These are phyloP conservation scores for Agarophyton chilense DNA, from an alignment of 23 red algal species.

Conservation along the genomic window DNA sequence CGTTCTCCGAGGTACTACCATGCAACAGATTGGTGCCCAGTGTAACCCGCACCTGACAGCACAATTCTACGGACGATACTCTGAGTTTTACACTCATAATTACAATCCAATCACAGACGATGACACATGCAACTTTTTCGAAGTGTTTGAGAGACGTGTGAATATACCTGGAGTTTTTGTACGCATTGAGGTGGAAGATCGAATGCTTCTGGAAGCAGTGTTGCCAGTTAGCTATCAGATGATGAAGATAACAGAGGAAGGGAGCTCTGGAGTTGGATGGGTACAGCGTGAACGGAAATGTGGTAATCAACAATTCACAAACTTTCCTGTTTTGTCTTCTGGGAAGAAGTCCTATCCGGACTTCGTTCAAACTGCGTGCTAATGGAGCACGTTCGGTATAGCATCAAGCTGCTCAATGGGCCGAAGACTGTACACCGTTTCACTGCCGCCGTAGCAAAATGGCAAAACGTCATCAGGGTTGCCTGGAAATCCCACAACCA, in stretches of 20 bases:
- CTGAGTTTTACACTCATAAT: constrained; percentile 78
- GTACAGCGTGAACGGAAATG: constrained; percentile 53
- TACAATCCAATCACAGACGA: constrained; percentile 65
- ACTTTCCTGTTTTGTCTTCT: too few relatives aligned
- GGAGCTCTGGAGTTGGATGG: constrained; percentile 24
- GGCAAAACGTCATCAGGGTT: too few relatives aligned
- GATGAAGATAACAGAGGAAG: constrained; percentile 42
- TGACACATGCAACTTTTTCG: constrained; percentile 87
- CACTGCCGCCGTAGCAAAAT: too few relatives aligned
- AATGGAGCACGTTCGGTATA: too few relatives aligned
- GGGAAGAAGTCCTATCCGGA: too few relatives aligned
- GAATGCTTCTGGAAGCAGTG: constrained; percentile 67
- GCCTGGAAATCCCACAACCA: too few relatives aligned
- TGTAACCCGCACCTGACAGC: constrained; percentile 80
- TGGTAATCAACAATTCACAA: too few relatives aligned
- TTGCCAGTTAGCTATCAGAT: constrained; percentile 72
- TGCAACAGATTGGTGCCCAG: constrained; percentile 69
- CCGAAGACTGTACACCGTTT: too few relatives aligned
- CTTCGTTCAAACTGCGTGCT: too few relatives aligned
- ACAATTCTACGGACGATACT: constrained; percentile 78
- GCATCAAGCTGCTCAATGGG: too few relatives aligned
- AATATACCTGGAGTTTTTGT: constrained; percentile 85
- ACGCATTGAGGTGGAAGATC: constrained; percentile 86
- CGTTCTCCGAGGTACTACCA: constrained; percentile 65
- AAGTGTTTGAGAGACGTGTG: constrained; percentile 84